Percentiles rank a stretch among this genome's conserved stretches.
phyloP scores from a whole-genome alignment of 169 alveolate genomes.

The Plasmodium sp. region DNA sequence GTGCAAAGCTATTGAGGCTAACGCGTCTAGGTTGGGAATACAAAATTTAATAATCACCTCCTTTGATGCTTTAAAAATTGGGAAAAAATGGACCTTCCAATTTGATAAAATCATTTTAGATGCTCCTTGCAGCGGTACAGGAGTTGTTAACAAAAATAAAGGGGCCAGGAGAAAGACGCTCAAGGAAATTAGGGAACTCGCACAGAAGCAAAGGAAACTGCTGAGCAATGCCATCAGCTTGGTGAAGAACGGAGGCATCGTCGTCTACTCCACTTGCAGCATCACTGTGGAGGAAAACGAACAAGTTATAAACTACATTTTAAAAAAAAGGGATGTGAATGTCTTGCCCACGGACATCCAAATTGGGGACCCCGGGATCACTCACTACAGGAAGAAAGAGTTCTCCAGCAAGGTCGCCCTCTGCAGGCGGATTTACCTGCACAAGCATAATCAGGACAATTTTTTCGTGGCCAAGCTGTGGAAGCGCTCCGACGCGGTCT shows the following conservation, averaged over 20 bases:
- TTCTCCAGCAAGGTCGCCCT: conserved; percentile 90
- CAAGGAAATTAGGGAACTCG: conserved; percentile 93
- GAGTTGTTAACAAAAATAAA: conserved; percentile 96
- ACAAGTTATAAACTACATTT: conserved; percentile 95
- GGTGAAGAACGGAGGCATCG: conserved; percentile 96
- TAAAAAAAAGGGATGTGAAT: conserved; percentile 93
- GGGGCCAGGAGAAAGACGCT: conserved; percentile 92
- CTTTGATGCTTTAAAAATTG: conserved; percentile 94
- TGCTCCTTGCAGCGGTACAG: conserved; percentile 98
- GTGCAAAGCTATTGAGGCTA: conserved; percentile 92
- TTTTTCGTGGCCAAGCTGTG: conserved; percentile 96
- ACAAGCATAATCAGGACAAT: conserved; percentile 97
- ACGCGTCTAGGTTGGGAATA: conserved; percentile 92
- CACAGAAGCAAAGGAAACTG: conserved; percentile 95
- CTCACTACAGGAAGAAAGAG: conserved; percentile 91
- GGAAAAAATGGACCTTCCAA: conserved; percentile 86
- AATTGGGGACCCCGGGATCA: conserved; percentile 95
- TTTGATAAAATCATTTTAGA: conserved; percentile 96
- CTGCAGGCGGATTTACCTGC: conserved; percentile 95
- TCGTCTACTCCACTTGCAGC: conserved; percentile 98
- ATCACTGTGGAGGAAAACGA: conserved; percentile 98
- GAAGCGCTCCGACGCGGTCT: conserved; percentile 91
- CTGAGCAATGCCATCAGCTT: conserved; percentile 95
- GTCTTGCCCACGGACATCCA: conserved; percentile 78
- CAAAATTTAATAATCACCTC: conserved; percentile 92